phyloP scores from a whole-genome alignment of 345 rosid species.

The Eucalyptus virginea region DNA sequence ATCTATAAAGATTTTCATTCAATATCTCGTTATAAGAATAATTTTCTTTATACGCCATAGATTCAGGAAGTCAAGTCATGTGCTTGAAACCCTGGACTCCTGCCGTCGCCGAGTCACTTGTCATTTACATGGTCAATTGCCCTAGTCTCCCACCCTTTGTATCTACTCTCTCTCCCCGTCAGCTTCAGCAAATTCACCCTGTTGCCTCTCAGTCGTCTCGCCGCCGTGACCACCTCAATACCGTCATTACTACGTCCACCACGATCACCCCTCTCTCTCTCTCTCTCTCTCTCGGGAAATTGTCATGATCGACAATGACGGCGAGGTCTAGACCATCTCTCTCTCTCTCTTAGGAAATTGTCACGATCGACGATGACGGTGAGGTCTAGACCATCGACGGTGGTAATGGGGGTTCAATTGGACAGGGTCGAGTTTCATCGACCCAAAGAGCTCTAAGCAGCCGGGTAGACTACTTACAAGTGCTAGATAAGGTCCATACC shows the following conservation, averaged over 20 bases:
- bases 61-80: no score
- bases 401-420: neutral
- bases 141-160: no score
- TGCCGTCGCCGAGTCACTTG: no score
- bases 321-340: no score
- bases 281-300: neutral
- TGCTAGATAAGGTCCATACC: neutral
- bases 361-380: accelerated
- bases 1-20: neutral
- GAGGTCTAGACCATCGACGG: neutral
- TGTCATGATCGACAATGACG: no score
- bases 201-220: neutral
- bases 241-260: neutral
- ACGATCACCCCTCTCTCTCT: neutral
- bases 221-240: neutral
- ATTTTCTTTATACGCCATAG: no score
- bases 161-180: neutral
- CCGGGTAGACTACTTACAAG: neutral
- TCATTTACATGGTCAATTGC: no score
- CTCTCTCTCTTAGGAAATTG: neutral
- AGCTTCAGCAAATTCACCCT: neutral
- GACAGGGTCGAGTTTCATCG: neutral
- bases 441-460: neutral
- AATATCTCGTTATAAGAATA: accelerated
- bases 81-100: no score